Evolutionary conservation across 1,284 basidiomycete species (phyloP), one percentile per base, ranked within the genome.

Genomic region (Sporisorium exsertum): DNA sequence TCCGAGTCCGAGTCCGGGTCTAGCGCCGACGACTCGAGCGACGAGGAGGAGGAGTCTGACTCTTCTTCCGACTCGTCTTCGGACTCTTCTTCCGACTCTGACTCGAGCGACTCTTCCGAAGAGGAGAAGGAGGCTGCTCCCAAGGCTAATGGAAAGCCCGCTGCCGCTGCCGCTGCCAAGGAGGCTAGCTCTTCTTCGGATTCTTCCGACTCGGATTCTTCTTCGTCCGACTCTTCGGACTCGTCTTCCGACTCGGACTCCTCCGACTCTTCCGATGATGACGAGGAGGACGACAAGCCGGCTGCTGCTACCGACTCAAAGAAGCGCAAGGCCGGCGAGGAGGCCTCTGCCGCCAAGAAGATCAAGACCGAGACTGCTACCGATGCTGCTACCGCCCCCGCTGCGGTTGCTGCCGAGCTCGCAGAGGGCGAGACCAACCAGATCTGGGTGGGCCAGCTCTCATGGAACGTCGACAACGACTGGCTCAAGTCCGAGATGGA

Each of bases 401-500:
- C 33, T 35, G 57, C 71, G 29, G 64, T 60, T 7, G 52, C 37
- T 26, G 63, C 72, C 37, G 81, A 86, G 47, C 86, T 87, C 50
- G 87, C 87, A 32, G 87, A 88, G 35, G 87, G 86, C 26, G 89
- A 90, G 72, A 89, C 89, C 52, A 92, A 90, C 85, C 92, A 91
- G 58, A 90, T 98, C 82, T 99, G 95, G 85, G 94, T 99, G 79
- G 96, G 96, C 61, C 91, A 91, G 75, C 90, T 99, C 56, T 96
- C 94, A 35, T 99, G 95, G 95, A 95, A 94, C 86, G 92, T 99
- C 79, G 96, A 98, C 89, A 93, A 95, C 86, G 96, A 97, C 87
- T 94, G 95, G 90, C 91, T 99, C 77, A 90, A 91, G 59, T 90
- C 91, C 86, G 96, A 97, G 87, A 98, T 99, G 81, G 91, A 91